Evolutionary conservation across 495 filamentous ascomycete species (phyloP).

Genomic region (Corynascus novoguineensis): DNA sequence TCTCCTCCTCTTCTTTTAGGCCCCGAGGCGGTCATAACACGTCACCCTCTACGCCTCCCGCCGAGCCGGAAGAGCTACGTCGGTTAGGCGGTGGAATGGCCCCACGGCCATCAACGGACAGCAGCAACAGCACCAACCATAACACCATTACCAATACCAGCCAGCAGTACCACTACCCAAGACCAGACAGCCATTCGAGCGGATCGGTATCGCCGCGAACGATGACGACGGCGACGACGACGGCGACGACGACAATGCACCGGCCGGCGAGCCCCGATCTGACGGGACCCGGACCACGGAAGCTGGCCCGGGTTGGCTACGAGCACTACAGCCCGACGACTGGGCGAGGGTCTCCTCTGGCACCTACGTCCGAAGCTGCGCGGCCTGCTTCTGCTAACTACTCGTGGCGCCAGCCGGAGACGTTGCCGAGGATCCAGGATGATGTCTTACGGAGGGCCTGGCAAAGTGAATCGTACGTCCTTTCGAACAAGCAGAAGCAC

Average conservation of each 20-base stretch:
- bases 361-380: conserved; percentile 31
- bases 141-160: no score
- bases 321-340: conserved; percentile 35
- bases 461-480: conserved; percentile 59
- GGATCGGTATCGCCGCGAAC: conserved; percentile 41
- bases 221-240: no score
- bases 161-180: conserved; percentile 31
- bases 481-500: conserved; percentile 12
- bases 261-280: conserved; percentile 28
- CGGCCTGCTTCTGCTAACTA: conserved; percentile 16
- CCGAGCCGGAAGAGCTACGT: conserved; percentile 43
- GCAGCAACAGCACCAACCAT: neutral
- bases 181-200: conserved; percentile 38
- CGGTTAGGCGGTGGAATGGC: conserved; percentile 26
- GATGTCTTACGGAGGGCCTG: conserved; percentile 52
- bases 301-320: conserved; percentile 38
- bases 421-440: conserved; percentile 38
- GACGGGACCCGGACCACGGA: conserved; percentile 28
- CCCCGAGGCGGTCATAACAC: conserved; percentile 47
- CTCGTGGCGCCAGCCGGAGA: conserved; percentile 40
- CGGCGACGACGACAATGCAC: no score
- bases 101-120: neutral
- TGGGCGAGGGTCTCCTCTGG: conserved; percentile 30
- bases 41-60: conserved; percentile 38
- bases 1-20: conserved; percentile 23